Evolutionary conservation across 371 early-diverging fungal genomes (phyloP).

Genomic region (Mucor indicus): DNA sequence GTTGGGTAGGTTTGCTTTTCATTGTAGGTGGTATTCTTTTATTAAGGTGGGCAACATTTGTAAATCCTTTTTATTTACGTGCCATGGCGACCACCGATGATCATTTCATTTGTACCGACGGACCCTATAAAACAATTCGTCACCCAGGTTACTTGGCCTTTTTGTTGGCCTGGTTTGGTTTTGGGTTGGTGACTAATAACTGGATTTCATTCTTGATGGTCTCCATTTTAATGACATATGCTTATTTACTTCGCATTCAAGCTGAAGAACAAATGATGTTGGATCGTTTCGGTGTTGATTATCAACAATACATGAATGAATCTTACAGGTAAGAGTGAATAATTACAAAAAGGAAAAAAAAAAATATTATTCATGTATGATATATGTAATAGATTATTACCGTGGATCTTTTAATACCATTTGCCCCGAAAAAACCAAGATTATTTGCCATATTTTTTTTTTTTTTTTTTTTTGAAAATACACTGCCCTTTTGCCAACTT

Average conservation of each 20-base stretch:
- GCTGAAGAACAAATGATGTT: conserved; percentile 45
- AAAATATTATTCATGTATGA: too few relatives aligned
- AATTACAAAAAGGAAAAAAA: too few relatives aligned
- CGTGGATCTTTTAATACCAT: too few relatives aligned
- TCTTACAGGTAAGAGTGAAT: conserved; percentile 37
- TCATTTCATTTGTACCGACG: conserved; percentile 41
- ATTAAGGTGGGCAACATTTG: conserved; percentile 30
- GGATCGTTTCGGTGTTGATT: conserved; percentile 40
- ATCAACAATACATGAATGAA: conserved; percentile 43
- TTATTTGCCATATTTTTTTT: too few relatives aligned
- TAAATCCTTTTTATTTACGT: conserved; percentile 37
- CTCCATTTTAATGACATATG: conserved; percentile 12
- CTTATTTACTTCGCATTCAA: conserved; percentile 25
- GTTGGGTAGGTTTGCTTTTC: conserved; percentile 26
- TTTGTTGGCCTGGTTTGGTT: conserved; percentile 41
- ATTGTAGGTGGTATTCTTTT: conserved; percentile 23
- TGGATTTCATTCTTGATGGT: conserved; percentile 22
- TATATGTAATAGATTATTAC: too few relatives aligned
- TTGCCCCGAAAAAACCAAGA: too few relatives aligned
- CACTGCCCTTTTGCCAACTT: too few relatives aligned
- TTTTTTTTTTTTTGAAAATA: too few relatives aligned
- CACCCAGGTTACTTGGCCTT: conserved; percentile 41
- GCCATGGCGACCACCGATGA: conserved; percentile 39
- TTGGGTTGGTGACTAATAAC: conserved; percentile 26
- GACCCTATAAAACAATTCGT: conserved; percentile 35